These are phyloP conservation scores for Platanthera zijinensis DNA, from an alignment of 106 monocot species.

Conservation along the genomic window DNA sequence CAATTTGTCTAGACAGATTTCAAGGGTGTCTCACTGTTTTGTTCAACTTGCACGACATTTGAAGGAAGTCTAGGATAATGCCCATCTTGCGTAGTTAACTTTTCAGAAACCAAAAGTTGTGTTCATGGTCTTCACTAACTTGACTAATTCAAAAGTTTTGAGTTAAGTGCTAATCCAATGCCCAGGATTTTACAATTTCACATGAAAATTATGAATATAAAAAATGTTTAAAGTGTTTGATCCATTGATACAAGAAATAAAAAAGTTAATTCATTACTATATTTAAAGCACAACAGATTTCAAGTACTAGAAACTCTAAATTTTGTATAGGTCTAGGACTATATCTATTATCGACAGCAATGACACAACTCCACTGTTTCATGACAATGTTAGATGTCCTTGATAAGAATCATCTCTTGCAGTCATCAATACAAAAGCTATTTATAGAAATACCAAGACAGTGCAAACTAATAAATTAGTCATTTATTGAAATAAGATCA, in stretches of 20 bases:
- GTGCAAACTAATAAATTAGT: no score
- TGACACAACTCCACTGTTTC: slow-evolving; percentile 41
- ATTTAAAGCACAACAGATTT: background rate
- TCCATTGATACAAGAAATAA: background rate
- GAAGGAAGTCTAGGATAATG: slow-evolving; percentile 64
- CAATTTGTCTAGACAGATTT: no score
- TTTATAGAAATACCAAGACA: no score
- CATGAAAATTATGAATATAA: background rate
- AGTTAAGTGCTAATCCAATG: background rate
- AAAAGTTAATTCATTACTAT: background rate
- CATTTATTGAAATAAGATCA: no score
- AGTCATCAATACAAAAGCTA: background rate
- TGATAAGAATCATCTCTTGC: slow-evolving; percentile 71
- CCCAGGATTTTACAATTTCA: background rate
- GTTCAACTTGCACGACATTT: slow-evolving; percentile 73
- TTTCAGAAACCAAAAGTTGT: slow-evolving; percentile 56
- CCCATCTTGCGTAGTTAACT: slow-evolving; percentile 57
- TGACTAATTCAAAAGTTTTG: slow-evolving; percentile 35
- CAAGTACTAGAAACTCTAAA: background rate
- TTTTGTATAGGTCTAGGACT: background rate
- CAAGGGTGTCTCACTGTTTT: slow-evolving; percentile 42
- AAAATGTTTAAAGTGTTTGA: background rate
- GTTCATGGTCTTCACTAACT: slow-evolving; percentile 70
- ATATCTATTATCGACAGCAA: slow-evolving; percentile 55
- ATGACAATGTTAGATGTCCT: slow-evolving; percentile 46